Evolutionary conservation across 129 eudicot genomes (phyloP), one percentile per base, ranked within the genome.

Genomic region (Kitagawia praeruptora): DNA sequence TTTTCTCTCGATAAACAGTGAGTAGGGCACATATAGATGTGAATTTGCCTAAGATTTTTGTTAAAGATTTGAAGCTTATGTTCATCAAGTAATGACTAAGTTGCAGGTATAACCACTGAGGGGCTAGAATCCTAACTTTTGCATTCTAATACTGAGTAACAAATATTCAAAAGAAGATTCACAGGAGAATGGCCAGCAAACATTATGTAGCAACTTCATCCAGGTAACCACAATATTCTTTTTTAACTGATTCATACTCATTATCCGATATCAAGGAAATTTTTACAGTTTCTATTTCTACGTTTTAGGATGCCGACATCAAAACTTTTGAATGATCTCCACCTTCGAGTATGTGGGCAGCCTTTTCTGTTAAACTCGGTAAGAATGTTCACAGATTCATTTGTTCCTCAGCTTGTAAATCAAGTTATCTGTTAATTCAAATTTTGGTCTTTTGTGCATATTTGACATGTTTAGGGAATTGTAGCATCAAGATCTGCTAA

Each of bases 401-500:
- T 14, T 63, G 70, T 25, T 27, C 21, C 41, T 31, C 10, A 28
- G 23, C 41, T 31, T 67, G 42, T 13, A 8, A 10, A 61, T 61
- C 5, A 61, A 25, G 69, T 31, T 31, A 67, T 31, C 39, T 67
- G 23, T 28, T 0, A 38, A 39, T 25, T 27, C 1, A 46, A 46
- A 15, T n/a, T 0, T 14, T 34, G 37, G 37, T 34, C 47, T 42
- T 64, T 27, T 46, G 25, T 48, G 9, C 42, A 16, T 25, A 18
- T 7, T 76, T 77, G 5, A 18, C 18, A 16, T 41, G 10, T 66
- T 37, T 46, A 89, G 93, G 81, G 74, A 37, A 81, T 86, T 82
- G 37, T 86, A 46, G 83, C 86, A 18, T n/a, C 53, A 3, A 82
- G 80, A 84, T 89, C 93, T 38, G 76, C 85, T 15, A 86, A 81